Percentiles rank a stretch among this genome's conserved stretches.
phyloP scores from a whole-genome alignment of 495 filamentous ascomycete genomes.

The Trichoderma reesei region DNA sequence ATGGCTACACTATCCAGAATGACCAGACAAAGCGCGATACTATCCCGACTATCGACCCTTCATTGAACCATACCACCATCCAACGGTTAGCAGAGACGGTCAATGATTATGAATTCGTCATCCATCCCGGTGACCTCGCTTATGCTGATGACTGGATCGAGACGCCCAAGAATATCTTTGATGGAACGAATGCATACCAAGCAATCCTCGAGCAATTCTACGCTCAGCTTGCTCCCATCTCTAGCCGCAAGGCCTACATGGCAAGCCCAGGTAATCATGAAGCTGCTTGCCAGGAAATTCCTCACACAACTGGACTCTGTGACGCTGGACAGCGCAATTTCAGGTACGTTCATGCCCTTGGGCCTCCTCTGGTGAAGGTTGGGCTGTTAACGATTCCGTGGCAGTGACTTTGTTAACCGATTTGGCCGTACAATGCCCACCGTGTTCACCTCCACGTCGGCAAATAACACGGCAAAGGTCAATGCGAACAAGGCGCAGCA shows the following conservation, averaged over 20 bases:
- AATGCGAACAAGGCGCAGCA: conserved; percentile 37
- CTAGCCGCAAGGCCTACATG: conserved; percentile 36
- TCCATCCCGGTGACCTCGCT: conserved; percentile 45
- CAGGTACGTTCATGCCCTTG: conserved; percentile 14
- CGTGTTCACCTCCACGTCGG: conserved; percentile 36
- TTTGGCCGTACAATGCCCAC: conserved; percentile 43
- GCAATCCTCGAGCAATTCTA: conserved; percentile 38
- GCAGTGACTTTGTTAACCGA: conserved; percentile 43
- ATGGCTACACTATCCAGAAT: conserved; percentile 44
- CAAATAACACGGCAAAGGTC: conserved; percentile 30
- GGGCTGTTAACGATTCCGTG: no score
- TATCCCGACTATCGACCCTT: conserved; percentile 42
- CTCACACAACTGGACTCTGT: conserved; percentile 37
- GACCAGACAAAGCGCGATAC: conserved; percentile 42
- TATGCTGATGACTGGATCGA: conserved; percentile 42
- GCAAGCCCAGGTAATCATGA: conserved; percentile 37
- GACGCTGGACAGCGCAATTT: conserved; percentile 50
- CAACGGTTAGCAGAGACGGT: conserved; percentile 43
- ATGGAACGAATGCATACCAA: conserved; percentile 32
- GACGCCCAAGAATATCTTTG: conserved; percentile 30
- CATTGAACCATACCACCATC: conserved; percentile 55
- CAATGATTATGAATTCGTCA: conserved; percentile 49
- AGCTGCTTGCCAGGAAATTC: conserved; percentile 33
- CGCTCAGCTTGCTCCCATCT: conserved; percentile 32
- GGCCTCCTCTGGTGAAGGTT: no score